Evolutionary conservation across 2,329 filamentous ascomycete genomes (phyloP).

Genomic region (Xylaria sp.): DNA sequence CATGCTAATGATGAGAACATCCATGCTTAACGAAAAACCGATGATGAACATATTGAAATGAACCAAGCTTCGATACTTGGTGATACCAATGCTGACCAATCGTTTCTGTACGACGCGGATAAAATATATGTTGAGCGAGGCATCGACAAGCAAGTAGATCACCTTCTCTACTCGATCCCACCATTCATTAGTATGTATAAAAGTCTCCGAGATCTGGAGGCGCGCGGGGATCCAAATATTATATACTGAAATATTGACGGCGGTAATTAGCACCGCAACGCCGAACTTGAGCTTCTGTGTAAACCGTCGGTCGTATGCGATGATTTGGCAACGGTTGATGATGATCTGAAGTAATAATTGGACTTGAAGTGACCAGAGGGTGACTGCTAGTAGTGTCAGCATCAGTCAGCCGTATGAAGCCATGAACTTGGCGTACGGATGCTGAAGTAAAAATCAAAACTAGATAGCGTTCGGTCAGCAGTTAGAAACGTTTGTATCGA

Average conservation of each 20-base stretch:
- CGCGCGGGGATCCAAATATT: slow-evolving; percentile 60
- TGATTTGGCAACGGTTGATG: slow-evolving; percentile 56
- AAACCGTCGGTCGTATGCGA: slow-evolving; percentile 48
- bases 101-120: slow-evolving; percentile 51
- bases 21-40: slow-evolving; percentile 51
- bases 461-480: not conserved
- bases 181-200: slow-evolving; percentile 52
- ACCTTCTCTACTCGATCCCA: slow-evolving; percentile 61
- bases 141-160: slow-evolving; percentile 56
- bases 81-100: slow-evolving; percentile 53
- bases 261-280: slow-evolving; percentile 51
- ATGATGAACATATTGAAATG: slow-evolving; percentile 54
- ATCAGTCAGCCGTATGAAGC: not conserved
- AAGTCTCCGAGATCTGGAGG: slow-evolving; percentile 48
- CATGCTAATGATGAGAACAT: slow-evolving; percentile 48
- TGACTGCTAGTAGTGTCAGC: slow-evolving; percentile 28
- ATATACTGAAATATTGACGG: slow-evolving; percentile 59
- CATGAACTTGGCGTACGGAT: not conserved
- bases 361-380: slow-evolving; percentile 51
- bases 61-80: slow-evolving; percentile 54
- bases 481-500: not conserved
- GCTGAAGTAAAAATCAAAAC: not conserved
- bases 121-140: slow-evolving; percentile 56
- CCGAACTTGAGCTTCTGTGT: slow-evolving; percentile 50
- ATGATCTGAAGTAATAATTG: slow-evolving; percentile 61